Evolutionary conservation across 495 filamentous ascomycete genomes (phyloP), one percentile per base, ranked within the genome.

Genomic region (Aspergillus biplanus): DNA sequence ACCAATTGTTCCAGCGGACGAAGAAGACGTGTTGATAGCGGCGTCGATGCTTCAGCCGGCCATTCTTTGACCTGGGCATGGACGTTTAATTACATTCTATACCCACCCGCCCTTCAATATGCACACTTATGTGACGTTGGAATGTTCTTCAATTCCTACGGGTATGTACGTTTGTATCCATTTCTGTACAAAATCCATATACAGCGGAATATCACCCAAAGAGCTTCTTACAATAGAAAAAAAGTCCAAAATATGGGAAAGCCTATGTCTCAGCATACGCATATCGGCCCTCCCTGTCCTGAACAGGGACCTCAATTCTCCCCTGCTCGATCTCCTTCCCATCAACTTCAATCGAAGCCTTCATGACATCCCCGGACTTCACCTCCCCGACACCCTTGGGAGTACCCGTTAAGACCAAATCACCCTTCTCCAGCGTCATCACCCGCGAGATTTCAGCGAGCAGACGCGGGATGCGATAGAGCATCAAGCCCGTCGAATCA

Each of bases 341-440:
- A 65, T 83, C 76, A 46, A 97, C 87, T 73, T 85, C 87, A 66
- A 97, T 83, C 16, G 95, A 91, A 18, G 92, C 92, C 59, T 80
- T 89, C 89, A 99, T 92, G 16, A 93, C 82, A 82, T 99, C 96
- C 1, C 95, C 95, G 3, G 90, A 85, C 55, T 85, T 83, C 12
- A 98, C 93, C 21, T 85, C 82, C 1, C 95, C 95, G 34, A 98
- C 96, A 9, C 95, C 95, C 83, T 98, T 98, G 46, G 95, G 95
- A 52, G 95, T 99, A 46, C 95, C 95, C 33, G 95, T 98, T 65
- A 99, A 77, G 42, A 99, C 86, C 71, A 98, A 84, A 78, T 99
- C 95, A 47, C 93, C 95, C 72, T 89, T 82, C 79, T 96, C 90
- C 65, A 99, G 80, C 5, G 91, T 92, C 90, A 97, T 96, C n/a